These are phyloP conservation scores for Kandelia obovata DNA, from an alignment of 345 rosid genomes.

Conservation along the genomic window DNA sequence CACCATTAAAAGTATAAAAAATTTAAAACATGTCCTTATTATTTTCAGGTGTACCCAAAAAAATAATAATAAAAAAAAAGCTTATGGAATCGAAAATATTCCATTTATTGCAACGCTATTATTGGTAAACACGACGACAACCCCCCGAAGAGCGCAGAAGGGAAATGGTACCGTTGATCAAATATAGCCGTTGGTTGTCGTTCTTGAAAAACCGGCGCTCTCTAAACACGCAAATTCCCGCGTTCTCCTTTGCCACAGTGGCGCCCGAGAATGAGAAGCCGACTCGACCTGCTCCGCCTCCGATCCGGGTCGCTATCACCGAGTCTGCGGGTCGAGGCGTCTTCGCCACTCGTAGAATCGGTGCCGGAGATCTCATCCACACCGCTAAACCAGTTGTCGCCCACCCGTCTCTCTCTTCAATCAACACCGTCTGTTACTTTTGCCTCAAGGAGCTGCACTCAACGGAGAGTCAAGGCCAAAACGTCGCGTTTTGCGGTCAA, in stretches of 20 bases:
- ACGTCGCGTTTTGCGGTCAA: constrained; percentile 50
- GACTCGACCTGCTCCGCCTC: constrained; percentile 45
- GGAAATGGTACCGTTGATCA: constrained; percentile 11
- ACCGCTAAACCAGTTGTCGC: constrained; percentile 62
- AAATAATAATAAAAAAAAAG: too few relatives aligned
- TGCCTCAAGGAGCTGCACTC: constrained; percentile 51
- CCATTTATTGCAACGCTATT: too few relatives aligned
- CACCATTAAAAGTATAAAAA: too few relatives aligned
- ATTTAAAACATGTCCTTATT: too few relatives aligned
- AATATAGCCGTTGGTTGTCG: constrained; percentile 42
- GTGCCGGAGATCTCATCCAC: constrained; percentile 75
- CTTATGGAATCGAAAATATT: too few relatives aligned
- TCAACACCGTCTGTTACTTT: constrained; percentile 54
- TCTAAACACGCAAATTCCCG: constrained; percentile 4
- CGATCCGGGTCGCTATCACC: constrained; percentile 63
- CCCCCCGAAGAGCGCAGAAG: not conserved
- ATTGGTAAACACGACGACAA: too few relatives aligned
- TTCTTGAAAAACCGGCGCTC: constrained; percentile 23
- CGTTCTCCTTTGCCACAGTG: constrained; percentile 25
- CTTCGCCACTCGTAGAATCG: constrained; percentile 66
- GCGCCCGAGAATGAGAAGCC: constrained; percentile 18
- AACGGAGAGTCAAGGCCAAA: constrained; percentile 27
- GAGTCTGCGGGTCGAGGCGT: constrained; percentile 83
- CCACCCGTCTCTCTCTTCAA: constrained; percentile 48
- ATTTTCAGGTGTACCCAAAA: too few relatives aligned